Evolutionary conservation across 2,329 filamentous ascomycete species (phyloP), one percentile per base, ranked within the genome.

Genomic region (Colletotrichum melonis): DNA sequence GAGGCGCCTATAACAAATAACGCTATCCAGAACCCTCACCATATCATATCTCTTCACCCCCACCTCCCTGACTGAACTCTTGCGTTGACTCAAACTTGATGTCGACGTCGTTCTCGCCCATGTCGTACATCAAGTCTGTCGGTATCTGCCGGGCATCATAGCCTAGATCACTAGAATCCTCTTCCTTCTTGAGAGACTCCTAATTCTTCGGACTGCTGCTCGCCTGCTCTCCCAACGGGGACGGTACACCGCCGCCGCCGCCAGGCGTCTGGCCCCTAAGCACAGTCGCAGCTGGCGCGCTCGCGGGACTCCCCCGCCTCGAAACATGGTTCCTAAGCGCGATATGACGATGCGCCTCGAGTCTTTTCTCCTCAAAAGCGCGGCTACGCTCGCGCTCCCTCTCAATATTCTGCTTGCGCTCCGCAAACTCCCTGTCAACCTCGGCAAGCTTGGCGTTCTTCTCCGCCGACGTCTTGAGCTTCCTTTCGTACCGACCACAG

Each of bases 341-440:
- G 30, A 89, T 74, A 54, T 82, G 82, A 24, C 81, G 81, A 24
- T 86, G 79, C 3, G 88, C 88, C 73, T 88, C 85, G 54, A 81
- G 81, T 55, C 88, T 84, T 74, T 79, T 85, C 66, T 77, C 73
- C 78, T 90, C 89, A 76, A 91, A 91, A 1, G 79, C 72, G 7
- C 82, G 82, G 67, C 87, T 89, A 62, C 86, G 84, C 72, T 86
- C 83, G 35, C 87, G 81, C 79, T 91, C 89, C 35, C 79, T 77
- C 16, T 84, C 83, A 49, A 88, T 79, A 4, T 69, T 81, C 58
- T 81, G 78, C n/a, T 72, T 77, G 26, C 89, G 85, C 69, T 83
- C 80, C 7, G 82, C 78, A 22, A 84, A 79, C 54, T 91, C 89
- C 11, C 80, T 78, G 56, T 83, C 81, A 35, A 86, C 88, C 59